Base-by-base conservation (phyloP, 2,329 filamentous ascomycete genomes). In the Fusarium camptoceras region DNA sequence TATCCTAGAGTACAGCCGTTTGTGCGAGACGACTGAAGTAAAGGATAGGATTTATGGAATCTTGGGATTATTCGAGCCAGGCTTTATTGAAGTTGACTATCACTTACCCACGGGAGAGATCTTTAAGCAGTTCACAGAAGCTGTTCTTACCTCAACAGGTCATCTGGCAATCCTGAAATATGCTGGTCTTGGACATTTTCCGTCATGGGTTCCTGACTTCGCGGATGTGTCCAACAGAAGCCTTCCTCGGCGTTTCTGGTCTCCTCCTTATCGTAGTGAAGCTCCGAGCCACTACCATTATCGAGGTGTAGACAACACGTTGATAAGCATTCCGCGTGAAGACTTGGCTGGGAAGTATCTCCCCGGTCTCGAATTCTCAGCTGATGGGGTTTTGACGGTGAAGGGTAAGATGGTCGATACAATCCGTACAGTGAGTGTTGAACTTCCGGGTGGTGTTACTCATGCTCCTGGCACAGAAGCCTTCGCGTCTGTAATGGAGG, bases 141-240 rank as follows among this genome's bases (percentile, higher is more conserved):
- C 65, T 5, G 49, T 55, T 1, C 27, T 68, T 1, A 9, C 3
- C 6, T n/a, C 8, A 2, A 55, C 59, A 0, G 50, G 66, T 0
- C 6, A 55, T 5, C 27, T 68, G 1, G 2, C 20, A 1, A 68
- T 68, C 3, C 8, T 68, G 1, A 50, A 22, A 8, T 18, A 30
- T 31, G 31, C 64, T 4, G 59, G 66, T 1, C 16, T 22, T n/a
- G 18, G 6, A 6, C 6, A 10, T 14, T n/a, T 1, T 24, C 60
- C 65, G 3, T 69, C 65, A 0, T 68, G 66, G 66, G 65, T 68
- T 6, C 65, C 65, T 1, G 59, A 68, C 18, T 68, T 50, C 3
- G 59, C 47, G 0, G 27, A 64, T 0, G 22, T 9, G 14, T 34
- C 42, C 0, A 64, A 37, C 2, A 37, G 41, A 2, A 44, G 34